Evolutionary conservation across 495 filamentous ascomycete species (phyloP).

Genomic region (Aspergillus campestris): DNA sequence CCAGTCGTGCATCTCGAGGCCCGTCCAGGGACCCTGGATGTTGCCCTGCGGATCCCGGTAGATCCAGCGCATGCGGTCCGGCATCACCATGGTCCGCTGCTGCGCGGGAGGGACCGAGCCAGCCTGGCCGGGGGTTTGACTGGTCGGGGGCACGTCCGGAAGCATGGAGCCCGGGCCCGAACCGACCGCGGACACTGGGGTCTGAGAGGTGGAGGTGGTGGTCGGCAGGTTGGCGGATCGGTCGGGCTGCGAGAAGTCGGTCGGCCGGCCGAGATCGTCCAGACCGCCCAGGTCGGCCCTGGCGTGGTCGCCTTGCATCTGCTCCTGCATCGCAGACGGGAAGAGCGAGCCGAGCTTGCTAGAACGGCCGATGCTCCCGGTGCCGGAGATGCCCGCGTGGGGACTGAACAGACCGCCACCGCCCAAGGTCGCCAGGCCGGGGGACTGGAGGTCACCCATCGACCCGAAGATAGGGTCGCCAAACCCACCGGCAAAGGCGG

Average conservation of each 20-base stretch:
- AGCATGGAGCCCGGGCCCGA: conserved; percentile 29
- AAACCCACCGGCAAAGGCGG: conserved; percentile 57
- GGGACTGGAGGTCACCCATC: conserved; percentile 67
- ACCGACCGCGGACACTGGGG: conserved; percentile 36
- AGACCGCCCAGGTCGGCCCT: conserved; percentile 45
- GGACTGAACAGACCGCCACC: conserved; percentile 48
- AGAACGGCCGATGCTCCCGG: conserved; percentile 54
- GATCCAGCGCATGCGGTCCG: conserved; percentile 96
- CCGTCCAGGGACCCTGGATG: conserved; percentile 89
- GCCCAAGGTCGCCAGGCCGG: conserved; percentile 54
- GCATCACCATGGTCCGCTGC: conserved; percentile 95
- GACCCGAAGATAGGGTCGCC: conserved; percentile 64
- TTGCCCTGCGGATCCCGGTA: conserved; percentile 91
- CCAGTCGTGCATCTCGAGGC: conserved; percentile 99
- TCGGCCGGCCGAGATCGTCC: conserved; percentile 34
- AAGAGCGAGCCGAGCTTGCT: conserved; percentile 87
- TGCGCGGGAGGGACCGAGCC: conserved; percentile 60
- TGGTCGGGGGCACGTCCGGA: conserved; percentile 19
- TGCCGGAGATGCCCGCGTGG: conserved; percentile 35
- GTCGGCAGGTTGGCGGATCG: conserved; percentile 19
- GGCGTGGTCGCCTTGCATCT: conserved; percentile 52
- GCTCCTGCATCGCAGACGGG: conserved; percentile 79
- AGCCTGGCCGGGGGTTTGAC: conserved; percentile 25
- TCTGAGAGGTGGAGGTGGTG: conserved; percentile 32
- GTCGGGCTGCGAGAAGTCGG: conserved; percentile 11